A percentile compares a stretch with the other conserved stretches of the same genome.
These are phyloP conservation scores for Phylloporus arenicola DNA, from an alignment of 768 basidiomycete species.

Conservation along the genomic window DNA sequence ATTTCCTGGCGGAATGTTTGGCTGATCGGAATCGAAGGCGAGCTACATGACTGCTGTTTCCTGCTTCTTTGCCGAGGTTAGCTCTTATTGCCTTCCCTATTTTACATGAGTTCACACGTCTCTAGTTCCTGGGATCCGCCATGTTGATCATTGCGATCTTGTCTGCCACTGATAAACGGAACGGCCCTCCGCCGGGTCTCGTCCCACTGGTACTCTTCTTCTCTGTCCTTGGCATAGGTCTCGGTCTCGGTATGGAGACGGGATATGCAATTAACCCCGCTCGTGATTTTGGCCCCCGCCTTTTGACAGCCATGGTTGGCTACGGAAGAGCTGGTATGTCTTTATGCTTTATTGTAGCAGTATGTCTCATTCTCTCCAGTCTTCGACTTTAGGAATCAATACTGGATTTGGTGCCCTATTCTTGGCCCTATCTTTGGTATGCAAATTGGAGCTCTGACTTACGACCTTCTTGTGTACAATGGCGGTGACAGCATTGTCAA, in stretches of 20 bases:
- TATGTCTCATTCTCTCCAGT: constrained; percentile 7
- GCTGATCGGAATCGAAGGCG: constrained; percentile 27
- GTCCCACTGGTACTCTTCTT: constrained; percentile 53
- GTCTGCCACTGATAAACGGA: constrained; percentile 48
- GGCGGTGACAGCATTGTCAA: constrained; percentile 53
- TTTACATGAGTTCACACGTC: not conserved
- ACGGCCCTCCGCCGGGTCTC: constrained; percentile 47
- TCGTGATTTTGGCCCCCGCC: constrained; percentile 64
- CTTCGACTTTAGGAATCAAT: constrained; percentile 43
- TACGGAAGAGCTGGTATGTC: constrained; percentile 48
- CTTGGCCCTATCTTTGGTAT: constrained; percentile 57
- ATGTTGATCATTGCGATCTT: constrained; percentile 52
- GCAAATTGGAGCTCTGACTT: constrained; percentile 47
- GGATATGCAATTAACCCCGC: constrained; percentile 66
- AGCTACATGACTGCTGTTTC: constrained; percentile 40
- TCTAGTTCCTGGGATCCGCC: constrained; percentile 50
- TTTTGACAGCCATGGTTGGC: constrained; percentile 69
- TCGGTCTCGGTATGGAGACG: constrained; percentile 59
- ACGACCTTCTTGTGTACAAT: constrained; percentile 54
- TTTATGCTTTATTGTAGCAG: constrained; percentile 14
- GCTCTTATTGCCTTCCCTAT: not conserved
- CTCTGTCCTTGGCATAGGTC: constrained; percentile 52
- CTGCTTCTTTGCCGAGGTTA: constrained; percentile 43
- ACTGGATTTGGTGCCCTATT: constrained; percentile 70
- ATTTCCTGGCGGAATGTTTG: not conserved